phyloP scores from a whole-genome alignment of 2,329 filamentous ascomycete genomes.

The Magnaporthiopsis rhizophila region DNA sequence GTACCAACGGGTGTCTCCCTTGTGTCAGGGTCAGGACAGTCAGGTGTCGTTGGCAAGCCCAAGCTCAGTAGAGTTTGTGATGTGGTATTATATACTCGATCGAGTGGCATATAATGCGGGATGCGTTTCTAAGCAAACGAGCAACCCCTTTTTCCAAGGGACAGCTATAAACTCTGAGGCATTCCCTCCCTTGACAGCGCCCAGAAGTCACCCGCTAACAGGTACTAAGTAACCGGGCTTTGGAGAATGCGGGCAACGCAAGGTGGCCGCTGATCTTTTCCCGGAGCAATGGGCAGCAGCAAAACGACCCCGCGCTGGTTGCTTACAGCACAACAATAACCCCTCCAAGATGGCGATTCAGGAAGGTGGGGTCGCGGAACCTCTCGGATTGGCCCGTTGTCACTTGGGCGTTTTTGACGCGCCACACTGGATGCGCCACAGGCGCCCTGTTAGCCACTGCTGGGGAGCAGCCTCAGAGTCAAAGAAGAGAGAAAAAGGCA shows the following conservation, averaged over 20 bases:
- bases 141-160: too few relatives aligned
- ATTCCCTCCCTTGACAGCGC: too few relatives aligned
- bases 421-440: not conserved
- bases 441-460: not conserved
- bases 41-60: not conserved
- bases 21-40: too few relatives aligned
- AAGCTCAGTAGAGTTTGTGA: not conserved
- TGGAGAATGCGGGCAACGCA: not conserved
- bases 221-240: not conserved
- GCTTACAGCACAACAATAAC: not conserved
- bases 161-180: too few relatives aligned
- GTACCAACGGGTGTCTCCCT: not conserved
- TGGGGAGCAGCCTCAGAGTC: not conserved
- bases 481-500: too few relatives aligned
- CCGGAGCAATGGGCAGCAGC: not conserved
- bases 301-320: not conserved
- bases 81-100: not conserved
- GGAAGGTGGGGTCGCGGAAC: too few relatives aligned
- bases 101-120: too few relatives aligned
- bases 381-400: too few relatives aligned
- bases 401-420: too few relatives aligned
- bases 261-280: not conserved
- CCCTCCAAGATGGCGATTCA: not conserved
- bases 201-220: not conserved
- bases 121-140: too few relatives aligned